Evolutionary conservation across 2,329 filamentous ascomycete species (phyloP), one percentile per base, ranked within the genome.

Genomic region (Xylogone sp.): DNA sequence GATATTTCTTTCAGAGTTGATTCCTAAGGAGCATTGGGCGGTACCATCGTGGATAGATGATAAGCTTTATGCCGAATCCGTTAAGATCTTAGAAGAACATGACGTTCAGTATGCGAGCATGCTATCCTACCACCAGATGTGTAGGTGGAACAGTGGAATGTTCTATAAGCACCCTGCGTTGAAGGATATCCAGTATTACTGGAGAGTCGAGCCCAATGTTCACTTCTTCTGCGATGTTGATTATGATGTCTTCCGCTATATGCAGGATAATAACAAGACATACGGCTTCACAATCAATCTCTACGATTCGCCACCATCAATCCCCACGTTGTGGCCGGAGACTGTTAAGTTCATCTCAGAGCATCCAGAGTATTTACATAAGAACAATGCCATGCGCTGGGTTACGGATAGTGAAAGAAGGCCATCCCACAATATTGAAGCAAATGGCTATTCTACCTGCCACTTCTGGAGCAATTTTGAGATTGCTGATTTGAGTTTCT

Each of bases 381-480:
- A 86, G 50, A 91, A 95, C 69, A 96, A 90, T 67, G 92, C 94
- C 52, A 82, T 93, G 72, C 78, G 81, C 29, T 99, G 93, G 93
- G 71, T 99, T 55, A 88, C 86, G 1, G 94, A 99, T 68, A 83
- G 81, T 55, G 71, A 78, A 51, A 80, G 85, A 45, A 82, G 94
- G 46, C 92, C 93, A 1, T 82, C 90, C 13, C 88, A 96, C 69
- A 90, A 90, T 65, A 68, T 78, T 49, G 83, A 86, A 56, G 93
- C 93, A 6, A 88, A 96, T 63, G 94, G 94, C 29, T 99, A 96
- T 75, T 96, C 90, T 29, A 97, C 94, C 2, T 99, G 94, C 69
- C 94, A 99, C 71, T 99, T 99, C 77, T 99, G 94, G 94, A 94
- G 87, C 64, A 99, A 99, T 71, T 99, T 99, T 63, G 94, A 99